A percentile compares a stretch with the other conserved stretches of the same genome.
phyloP scores from a whole-genome alignment of 768 basidiomycete genomes.

The Tricholoma saponaceum region DNA sequence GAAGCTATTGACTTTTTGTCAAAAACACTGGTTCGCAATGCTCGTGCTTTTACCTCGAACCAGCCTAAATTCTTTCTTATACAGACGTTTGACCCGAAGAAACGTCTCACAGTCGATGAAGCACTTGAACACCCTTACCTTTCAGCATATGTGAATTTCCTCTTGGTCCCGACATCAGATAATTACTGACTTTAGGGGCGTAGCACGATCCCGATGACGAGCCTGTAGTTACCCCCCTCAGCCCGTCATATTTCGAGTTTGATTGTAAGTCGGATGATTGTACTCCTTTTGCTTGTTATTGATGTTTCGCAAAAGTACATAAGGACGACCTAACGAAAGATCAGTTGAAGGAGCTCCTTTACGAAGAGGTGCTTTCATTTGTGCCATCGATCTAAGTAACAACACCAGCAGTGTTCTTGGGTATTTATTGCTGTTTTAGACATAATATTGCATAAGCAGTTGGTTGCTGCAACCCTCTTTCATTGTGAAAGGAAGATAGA shows the following conservation, averaged over 20 bases:
- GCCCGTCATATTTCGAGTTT: constrained; percentile 87
- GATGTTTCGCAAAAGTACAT: constrained; percentile 35
- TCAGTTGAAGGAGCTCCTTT: constrained; percentile 79
- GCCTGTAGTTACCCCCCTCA: constrained; percentile 74
- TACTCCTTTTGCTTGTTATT: constrained; percentile 1
- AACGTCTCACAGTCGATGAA: constrained; percentile 91
- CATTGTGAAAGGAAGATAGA: constrained; percentile 12
- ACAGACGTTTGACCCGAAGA: constrained; percentile 96
- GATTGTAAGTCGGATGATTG: constrained; percentile 50
- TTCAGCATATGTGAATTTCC: constrained; percentile 68
- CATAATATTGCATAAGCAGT: constrained; percentile 9
- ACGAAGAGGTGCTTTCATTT: constrained; percentile 80
- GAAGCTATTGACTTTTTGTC: too few species aligned
- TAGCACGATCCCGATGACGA: constrained; percentile 90
- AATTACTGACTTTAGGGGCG: constrained; percentile 31
- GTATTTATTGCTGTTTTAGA: constrained; percentile 10
- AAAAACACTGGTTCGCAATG: constrained; percentile 65
- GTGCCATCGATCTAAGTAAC: constrained; percentile 50
- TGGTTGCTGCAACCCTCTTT: constrained; percentile 13
- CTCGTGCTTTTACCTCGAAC: background rate
- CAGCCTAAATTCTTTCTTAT: constrained; percentile 1
- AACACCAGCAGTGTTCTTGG: background rate
- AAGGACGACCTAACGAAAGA: constrained; percentile 76
- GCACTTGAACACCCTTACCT: constrained; percentile 92
- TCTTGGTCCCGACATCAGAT: background rate